phyloP scores from a whole-genome alignment of 495 filamentous ascomycete species.

The Xylaria palmicola region DNA sequence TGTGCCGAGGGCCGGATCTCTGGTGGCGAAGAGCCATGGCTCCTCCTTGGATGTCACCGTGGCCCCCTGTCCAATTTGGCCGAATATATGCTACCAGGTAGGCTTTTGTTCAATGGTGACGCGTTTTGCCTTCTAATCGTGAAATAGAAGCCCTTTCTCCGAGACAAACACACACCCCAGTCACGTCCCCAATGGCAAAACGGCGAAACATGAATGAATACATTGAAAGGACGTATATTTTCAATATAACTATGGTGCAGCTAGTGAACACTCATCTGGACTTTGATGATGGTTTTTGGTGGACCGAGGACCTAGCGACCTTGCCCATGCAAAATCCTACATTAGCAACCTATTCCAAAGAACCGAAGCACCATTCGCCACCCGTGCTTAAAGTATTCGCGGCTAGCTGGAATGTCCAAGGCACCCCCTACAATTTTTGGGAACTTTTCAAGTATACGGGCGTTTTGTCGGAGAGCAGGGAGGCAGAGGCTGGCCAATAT shows the following conservation, averaged over 20 bases:
- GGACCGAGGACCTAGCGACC: constrained; percentile 49
- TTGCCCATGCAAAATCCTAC: constrained; percentile 44
- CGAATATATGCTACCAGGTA: constrained; percentile 49
- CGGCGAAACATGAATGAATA: constrained; percentile 53
- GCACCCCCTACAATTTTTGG: constrained; percentile 45
- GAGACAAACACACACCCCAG: constrained; percentile 46
- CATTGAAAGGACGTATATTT: constrained; percentile 42
- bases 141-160: constrained; percentile 41
- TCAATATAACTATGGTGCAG: constrained; percentile 35
- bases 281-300: constrained; percentile 52
- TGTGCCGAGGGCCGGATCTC: constrained; percentile 38
- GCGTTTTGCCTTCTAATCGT: constrained; percentile 11
- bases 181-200: constrained; percentile 48
- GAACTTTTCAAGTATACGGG: constrained; percentile 46
- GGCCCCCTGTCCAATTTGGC: constrained; percentile 42
- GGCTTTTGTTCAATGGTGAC: not conserved
- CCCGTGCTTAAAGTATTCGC: constrained; percentile 45
- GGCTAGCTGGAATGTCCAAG: constrained; percentile 48
- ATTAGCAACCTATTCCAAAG: constrained; percentile 39
- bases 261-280: constrained; percentile 45
- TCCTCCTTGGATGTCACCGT: constrained; percentile 46
- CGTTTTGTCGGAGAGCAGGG: constrained; percentile 40
- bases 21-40: constrained; percentile 43
- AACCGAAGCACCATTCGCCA: constrained; percentile 40
- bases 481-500: constrained; percentile 39